Evolutionary conservation across 306 rosid genomes (phyloP), one percentile per base, ranked within the genome.

Genomic region (Crataegus laevigata): DNA sequence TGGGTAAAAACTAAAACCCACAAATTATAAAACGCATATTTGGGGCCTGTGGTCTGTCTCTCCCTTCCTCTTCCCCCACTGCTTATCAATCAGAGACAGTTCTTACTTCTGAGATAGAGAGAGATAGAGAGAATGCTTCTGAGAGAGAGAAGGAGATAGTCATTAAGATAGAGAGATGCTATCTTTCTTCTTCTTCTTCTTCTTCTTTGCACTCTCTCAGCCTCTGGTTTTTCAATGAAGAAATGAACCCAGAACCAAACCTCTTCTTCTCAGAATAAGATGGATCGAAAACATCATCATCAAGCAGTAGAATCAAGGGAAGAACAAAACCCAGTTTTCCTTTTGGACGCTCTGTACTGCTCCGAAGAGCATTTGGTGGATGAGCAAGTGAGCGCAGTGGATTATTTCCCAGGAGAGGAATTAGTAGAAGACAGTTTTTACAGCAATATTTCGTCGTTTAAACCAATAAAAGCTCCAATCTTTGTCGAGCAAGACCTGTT

Each of bases 301-400:
- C 67, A 73, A 15, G 4, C 6, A 6, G 38, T 28, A 62, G 80
- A 65, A 63, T 70, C 65, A 22, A 69, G 59, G 11, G 25, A 29
- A 26, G 70, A 72, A 36, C 22, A 73, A 9, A 76, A 74, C 84
- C 22, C 83, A 64, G 70, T 82, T 7, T 68, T 79, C 66, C 85
- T 72, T 36, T 54, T 90, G 22, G 98, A 91, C 73, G 71, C 89
- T 24, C 87, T 92, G 4, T 92, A 84, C 45, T 94, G 99, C 82
- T 85, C 89, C 0, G 99, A 93, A 57, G 85, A 90, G 43, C 85
- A 85, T 30, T 87, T 86, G 81, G 96, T 83, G 67, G 91, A 86
- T 36, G 71, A 75, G 8, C 54, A 50, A 29, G 36, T 21, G 3
- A 11, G 38, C 0, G 71, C 36, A 9, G 66, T 52, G 32, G 64